phyloP scores from a whole-genome alignment of 169 alveolate species.

The Theileria sp. region DNA sequence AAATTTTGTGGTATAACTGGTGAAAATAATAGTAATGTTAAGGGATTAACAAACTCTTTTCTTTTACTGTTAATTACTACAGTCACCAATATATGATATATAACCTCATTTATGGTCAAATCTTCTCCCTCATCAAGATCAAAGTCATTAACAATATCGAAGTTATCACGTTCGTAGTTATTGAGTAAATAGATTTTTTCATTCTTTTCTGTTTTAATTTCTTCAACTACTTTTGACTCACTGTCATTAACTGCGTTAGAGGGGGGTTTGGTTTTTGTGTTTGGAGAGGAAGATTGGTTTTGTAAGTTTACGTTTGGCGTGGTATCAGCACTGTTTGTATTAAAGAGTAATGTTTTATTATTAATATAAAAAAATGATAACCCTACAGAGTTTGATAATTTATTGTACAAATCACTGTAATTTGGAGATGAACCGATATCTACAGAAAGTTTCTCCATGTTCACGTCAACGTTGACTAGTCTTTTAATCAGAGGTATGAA shows the following conservation, averaged over 20 bases:
- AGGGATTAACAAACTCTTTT: slow-evolving; percentile 20
- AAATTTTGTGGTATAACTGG: slow-evolving; percentile 8
- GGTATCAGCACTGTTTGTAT: not conserved
- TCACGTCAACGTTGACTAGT: not conserved
- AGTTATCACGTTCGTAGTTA: not conserved
- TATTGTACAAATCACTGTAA: not conserved
- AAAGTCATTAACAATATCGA: not conserved
- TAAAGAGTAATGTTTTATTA: slow-evolving; percentile 40
- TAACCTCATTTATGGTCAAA: not conserved
- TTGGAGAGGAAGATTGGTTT: slow-evolving; percentile 10
- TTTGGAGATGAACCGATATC: not conserved
- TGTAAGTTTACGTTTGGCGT: not conserved
- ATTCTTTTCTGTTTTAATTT: not conserved
- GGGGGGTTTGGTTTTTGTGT: not conserved
- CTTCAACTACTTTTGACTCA: not conserved
- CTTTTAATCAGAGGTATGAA: slow-evolving; percentile 43
- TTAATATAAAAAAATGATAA: slow-evolving; percentile 35
- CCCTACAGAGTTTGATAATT: slow-evolving; percentile 29
- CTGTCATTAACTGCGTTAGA: not conserved
- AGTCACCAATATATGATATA: slow-evolving; percentile 10
- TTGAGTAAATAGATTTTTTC: not conserved
- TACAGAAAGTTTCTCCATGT: not conserved
- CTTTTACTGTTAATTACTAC: not conserved
- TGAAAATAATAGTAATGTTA: slow-evolving; percentile 4
- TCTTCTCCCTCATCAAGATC: not conserved